These are phyloP conservation scores for Discostella stelligera DNA, from an alignment of 352 stramenopile species.

Conservation along the genomic window DNA sequence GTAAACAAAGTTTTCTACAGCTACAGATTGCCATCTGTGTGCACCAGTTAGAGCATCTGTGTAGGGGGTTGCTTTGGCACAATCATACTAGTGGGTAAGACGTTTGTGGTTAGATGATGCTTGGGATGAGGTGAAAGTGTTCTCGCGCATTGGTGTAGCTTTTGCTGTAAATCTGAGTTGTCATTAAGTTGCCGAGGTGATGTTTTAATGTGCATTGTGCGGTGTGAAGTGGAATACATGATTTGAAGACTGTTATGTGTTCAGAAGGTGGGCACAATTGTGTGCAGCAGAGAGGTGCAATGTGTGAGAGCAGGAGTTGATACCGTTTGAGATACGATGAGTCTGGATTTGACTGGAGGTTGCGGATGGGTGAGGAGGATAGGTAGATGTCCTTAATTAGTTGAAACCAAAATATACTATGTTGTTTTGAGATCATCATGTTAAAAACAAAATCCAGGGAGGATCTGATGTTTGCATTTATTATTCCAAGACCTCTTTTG, in stretches of 20 bases:
- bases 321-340: slow-evolving; percentile 6
- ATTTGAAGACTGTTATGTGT: background rate
- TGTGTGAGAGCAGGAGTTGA: background rate
- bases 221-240: background rate
- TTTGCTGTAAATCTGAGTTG: background rate
- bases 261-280: background rate
- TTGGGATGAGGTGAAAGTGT: background rate
- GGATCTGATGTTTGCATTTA: slow-evolving; percentile 6
- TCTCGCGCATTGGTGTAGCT: background rate
- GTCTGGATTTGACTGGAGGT: background rate
- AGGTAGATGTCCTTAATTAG: background rate
- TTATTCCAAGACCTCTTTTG: slow-evolving; percentile 14
- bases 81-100: slow-evolving; percentile 9
- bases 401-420: slow-evolving; percentile 1
- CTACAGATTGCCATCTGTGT: slow-evolving; percentile 15
- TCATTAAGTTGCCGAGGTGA: background rate
- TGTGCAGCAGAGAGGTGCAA: background rate
- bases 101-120: background rate
- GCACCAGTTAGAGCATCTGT: slow-evolving; percentile 18
- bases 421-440: slow-evolving; percentile 8
- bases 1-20: slow-evolving; percentile 9
- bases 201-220: background rate
- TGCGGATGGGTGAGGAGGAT: background rate
- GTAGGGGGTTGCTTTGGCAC: background rate
- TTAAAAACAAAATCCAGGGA: slow-evolving; percentile 29